Base-by-base conservation (phyloP, 129 eudicot species). In the Flaveria linearis region DNA sequence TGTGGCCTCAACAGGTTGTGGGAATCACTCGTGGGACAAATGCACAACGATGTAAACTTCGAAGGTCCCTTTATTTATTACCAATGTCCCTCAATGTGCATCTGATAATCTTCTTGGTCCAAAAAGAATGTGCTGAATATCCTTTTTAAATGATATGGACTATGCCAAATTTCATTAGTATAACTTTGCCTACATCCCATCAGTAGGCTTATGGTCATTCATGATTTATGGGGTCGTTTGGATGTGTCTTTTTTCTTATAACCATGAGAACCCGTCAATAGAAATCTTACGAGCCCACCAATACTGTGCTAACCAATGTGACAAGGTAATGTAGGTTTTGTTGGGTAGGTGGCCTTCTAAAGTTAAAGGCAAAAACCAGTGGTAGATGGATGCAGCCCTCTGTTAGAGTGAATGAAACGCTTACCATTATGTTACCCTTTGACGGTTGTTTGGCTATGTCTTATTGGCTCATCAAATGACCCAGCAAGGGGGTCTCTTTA, bases 1-100 rank as follows among this genome's bases (percentile, higher is more conserved):
- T 67, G 69, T 36, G 49, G 63, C 45, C 45, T 63, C 79, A 18
- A 77, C 68, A 36, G 41, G 41, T 67, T 55, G 46, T 68, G 75
- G 68, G 58, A 55, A 72, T 57, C 82, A 58, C 70, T 60, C 51
- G 11, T 28, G 76, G 67, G 70, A 63, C 78, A 79, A 71, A 43
- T 51, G 68, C 7, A 36, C 41, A 36, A 36, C 4, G 41, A 36
- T 72, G 73, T 79, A 50, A 4, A 20, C 47, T 15, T 10, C 28
- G 1, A 18, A 58, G 77, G 76, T 61, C 82, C 46, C 43, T 28
- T 62, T 65, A 79, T 63, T 71, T 62, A 79, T 58, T 63, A 63
- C 58, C 9, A 15, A 30, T 41, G 73, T 51, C 63, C 62, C 33
- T 72, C 36, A 26, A 7, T 69, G 22, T 78, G 17, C 15, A 49